Percentiles rank a stretch among this genome's conserved stretches.
Evolutionary conservation across 805 yeast genomes (phyloP).

Genomic region (Scheffersomyces amazonensis): DNA sequence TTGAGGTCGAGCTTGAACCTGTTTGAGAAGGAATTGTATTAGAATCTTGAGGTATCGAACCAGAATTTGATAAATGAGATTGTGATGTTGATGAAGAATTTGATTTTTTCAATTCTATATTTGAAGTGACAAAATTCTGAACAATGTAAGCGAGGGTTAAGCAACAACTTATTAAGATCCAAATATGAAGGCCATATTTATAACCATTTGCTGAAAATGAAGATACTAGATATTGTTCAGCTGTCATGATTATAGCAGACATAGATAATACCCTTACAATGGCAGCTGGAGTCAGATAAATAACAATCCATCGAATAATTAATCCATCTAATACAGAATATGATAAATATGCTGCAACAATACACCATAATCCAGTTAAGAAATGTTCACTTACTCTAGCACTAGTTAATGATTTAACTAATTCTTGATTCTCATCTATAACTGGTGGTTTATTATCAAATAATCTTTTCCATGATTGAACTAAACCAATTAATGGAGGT

Average conservation of each 20-base stretch:
- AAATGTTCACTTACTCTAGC: constrained; percentile 77
- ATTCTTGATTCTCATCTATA: constrained; percentile 3
- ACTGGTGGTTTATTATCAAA: constrained; percentile 13
- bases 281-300: constrained; percentile 84
- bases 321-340: constrained; percentile 84
- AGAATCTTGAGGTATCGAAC: not conserved
- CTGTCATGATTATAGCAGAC: constrained; percentile 67
- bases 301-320: constrained; percentile 92
- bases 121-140: constrained; percentile 86
- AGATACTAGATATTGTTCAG: constrained; percentile 65
- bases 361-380: constrained; percentile 87
- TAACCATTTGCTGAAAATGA: constrained; percentile 66
- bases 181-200: constrained; percentile 76
- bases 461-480: constrained; percentile 40
- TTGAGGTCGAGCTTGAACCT: not conserved
- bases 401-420: constrained; percentile 36
- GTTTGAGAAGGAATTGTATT: not conserved
- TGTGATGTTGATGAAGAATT: not conserved
- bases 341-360: constrained; percentile 81
- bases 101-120: constrained; percentile 49
- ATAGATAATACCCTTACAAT: constrained; percentile 82
- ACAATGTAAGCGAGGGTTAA: constrained; percentile 76
- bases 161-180: constrained; percentile 88
- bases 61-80: not conserved
- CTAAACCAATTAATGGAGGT: constrained; percentile 59